Percentiles rank a stretch among this genome's conserved stretches.
Conservation (phyloP, 768 basidiomycete genomes). For the Termitomyces titanicus region DNA sequence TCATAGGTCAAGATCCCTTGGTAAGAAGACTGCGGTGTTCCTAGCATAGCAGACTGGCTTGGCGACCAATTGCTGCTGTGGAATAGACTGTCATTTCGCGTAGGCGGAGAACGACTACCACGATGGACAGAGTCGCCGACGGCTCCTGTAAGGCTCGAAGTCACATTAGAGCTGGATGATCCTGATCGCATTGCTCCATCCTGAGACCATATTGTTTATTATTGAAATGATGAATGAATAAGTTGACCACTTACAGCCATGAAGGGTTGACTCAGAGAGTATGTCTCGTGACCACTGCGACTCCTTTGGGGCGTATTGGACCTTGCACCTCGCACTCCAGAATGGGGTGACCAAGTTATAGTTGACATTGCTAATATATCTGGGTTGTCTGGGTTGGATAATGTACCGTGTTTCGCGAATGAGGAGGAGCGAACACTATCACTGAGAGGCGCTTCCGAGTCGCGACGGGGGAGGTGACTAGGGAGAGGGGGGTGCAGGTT, state of each 20-base stretch:
- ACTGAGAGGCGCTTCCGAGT: conserved; percentile 26
- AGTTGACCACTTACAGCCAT: conserved; percentile 28
- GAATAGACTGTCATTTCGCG: conserved; percentile 7
- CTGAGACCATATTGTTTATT: background rate
- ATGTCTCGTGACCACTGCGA: conserved; percentile 33
- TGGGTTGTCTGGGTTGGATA: conserved; percentile 28
- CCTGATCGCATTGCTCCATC: conserved; percentile 23
- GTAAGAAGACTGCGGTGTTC: conserved; percentile 24
- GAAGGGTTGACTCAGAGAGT: conserved; percentile 28
- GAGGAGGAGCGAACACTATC: conserved; percentile 37
- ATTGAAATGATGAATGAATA: background rate
- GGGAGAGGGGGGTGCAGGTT: conserved; percentile 16
- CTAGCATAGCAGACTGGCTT: conserved; percentile 16
- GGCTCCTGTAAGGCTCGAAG: conserved; percentile 57
- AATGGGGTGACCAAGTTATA: conserved; percentile 27
- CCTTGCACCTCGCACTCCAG: conserved; percentile 26
- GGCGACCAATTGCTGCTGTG: conserved; percentile 4
- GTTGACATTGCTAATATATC: conserved; percentile 35
- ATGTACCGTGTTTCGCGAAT: conserved; percentile 24
- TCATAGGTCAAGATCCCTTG: conserved; percentile 18
- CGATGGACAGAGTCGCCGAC: conserved; percentile 49
- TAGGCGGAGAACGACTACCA: conserved; percentile 14
- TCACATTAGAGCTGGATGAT: conserved; percentile 40
- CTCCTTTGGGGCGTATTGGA: conserved; percentile 27
- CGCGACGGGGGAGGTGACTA: conserved; percentile 20